Percentiles rank a stretch among this genome's conserved stretches.
phyloP scores from a whole-genome alignment of 257 asterid genomes.

The Solanum bulbocastanum region DNA sequence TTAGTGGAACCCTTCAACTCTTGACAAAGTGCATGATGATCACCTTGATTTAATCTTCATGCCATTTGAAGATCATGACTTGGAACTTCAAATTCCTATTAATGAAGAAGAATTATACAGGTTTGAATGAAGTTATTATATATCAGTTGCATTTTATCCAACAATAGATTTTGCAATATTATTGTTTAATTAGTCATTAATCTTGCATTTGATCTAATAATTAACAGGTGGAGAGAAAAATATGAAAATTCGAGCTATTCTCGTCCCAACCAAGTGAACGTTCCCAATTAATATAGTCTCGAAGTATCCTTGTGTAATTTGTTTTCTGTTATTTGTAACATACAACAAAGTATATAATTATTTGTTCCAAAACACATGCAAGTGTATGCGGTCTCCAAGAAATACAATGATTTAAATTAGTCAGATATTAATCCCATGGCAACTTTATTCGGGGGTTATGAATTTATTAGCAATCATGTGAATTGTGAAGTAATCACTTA shows the following conservation, averaged over 20 bases:
- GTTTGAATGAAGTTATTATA: background rate
- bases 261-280: background rate
- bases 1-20: background rate
- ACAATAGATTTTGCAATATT: background rate
- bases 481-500: too few species aligned
- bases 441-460: background rate
- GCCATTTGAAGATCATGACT: background rate
- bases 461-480: too few species aligned
- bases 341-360: background rate
- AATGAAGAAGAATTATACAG: background rate
- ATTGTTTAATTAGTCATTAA: background rate
- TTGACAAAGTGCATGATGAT: slow-evolving; percentile 28
- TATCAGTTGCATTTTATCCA: background rate
- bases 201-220: background rate
- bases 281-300: background rate
- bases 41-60: background rate
- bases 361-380: too few species aligned
- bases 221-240: background rate
- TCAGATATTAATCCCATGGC: background rate
- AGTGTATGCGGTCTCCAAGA: background rate
- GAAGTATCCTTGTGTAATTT: background rate
- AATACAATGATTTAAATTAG: background rate
- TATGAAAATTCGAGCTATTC: background rate
- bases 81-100: background rate
- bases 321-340: background rate